Percentiles rank a stretch among this genome's conserved stretches.
These are phyloP conservation scores for Aquanectria penicillioides DNA, from an alignment of 2,329 filamentous ascomycete species.

Conservation along the genomic window DNA sequence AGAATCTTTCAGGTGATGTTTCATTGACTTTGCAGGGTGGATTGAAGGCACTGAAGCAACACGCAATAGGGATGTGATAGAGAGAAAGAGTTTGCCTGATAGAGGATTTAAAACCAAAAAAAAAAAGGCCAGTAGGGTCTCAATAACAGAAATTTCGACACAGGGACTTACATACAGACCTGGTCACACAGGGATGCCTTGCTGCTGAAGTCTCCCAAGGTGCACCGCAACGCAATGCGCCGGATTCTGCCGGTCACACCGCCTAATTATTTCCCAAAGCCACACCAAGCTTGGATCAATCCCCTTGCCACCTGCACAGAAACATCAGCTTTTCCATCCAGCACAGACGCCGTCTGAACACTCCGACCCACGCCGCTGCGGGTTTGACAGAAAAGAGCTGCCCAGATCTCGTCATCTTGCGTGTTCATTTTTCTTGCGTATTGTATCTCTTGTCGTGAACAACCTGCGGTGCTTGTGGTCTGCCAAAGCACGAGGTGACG, in stretches of 20 bases:
- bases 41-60: too few relatives aligned
- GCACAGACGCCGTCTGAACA: slow-evolving; percentile 30
- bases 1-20: too few relatives aligned
- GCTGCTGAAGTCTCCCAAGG: too few relatives aligned
- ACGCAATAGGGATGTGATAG: too few relatives aligned
- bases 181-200: too few relatives aligned
- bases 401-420: slow-evolving; percentile 21
- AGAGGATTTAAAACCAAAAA: too few relatives aligned
- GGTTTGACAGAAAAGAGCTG: slow-evolving; percentile 19
- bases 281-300: slow-evolving; percentile 12
- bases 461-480: slow-evolving; percentile 24
- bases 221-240: too few relatives aligned
- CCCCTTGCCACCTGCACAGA: background rate
- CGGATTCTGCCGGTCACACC: slow-evolving; percentile 43
- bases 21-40: too few relatives aligned
- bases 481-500: slow-evolving; percentile 29
- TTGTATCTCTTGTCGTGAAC: slow-evolving; percentile 23
- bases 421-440: slow-evolving; percentile 20
- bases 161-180: too few relatives aligned
- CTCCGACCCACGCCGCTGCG: slow-evolving; percentile 19
- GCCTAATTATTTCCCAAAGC: slow-evolving; percentile 39
- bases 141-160: too few relatives aligned
- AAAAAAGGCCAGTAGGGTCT: too few relatives aligned
- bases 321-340: slow-evolving; percentile 16
- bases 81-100: too few relatives aligned